phyloP scores from a whole-genome alignment of 257 asterid genomes.

The Nicotiana attenuata region DNA sequence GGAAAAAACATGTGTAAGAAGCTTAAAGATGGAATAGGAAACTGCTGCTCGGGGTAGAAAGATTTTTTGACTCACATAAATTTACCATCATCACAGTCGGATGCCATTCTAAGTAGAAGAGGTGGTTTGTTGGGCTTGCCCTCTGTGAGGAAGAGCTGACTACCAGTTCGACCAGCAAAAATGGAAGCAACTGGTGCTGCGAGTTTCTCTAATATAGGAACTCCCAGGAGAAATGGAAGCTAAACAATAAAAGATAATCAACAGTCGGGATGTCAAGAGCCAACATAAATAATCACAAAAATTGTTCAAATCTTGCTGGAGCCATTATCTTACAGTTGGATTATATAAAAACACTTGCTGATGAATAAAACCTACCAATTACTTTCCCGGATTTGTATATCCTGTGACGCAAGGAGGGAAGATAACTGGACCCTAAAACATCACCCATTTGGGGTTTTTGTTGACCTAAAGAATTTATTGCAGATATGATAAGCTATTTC shows the following conservation, averaged over 20 bases:
- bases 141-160: constrained; percentile 42
- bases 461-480: too few species aligned
- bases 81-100: constrained; percentile 71
- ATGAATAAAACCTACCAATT: neutral
- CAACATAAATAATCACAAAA: constrained; percentile 5
- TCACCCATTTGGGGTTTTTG: neutral
- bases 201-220: constrained; percentile 75
- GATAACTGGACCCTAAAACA: neutral
- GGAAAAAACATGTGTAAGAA: constrained; percentile 13
- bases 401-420: neutral
- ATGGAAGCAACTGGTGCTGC: constrained; percentile 80
- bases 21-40: constrained; percentile 8
- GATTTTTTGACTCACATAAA: constrained; percentile 52
- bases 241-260: constrained; percentile 36
- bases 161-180: constrained; percentile 33
- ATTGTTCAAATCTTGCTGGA: neutral
- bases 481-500: too few species aligned
- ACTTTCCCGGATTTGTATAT: neutral
- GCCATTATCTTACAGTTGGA: neutral
- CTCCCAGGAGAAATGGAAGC: constrained; percentile 91
- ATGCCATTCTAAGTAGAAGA: constrained; percentile 73
- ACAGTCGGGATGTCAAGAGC: constrained; percentile 55
- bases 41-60: neutral
- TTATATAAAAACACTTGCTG: neutral
- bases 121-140: constrained; percentile 70